These are phyloP conservation scores for Kodamaea derodonti DNA, from an alignment of 1,139 yeast species.

Conservation along the genomic window DNA sequence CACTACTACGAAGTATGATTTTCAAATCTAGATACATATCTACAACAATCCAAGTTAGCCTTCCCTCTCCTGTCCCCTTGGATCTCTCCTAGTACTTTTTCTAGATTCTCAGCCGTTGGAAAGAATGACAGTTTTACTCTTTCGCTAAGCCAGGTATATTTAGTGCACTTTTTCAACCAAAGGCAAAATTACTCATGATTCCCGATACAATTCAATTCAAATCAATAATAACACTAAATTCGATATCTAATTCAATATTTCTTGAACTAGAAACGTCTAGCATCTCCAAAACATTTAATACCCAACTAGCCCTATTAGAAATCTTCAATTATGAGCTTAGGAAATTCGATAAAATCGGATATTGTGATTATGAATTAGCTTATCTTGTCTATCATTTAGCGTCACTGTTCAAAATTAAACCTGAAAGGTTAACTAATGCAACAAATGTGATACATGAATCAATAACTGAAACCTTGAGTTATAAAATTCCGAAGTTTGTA, in stretches of 20 bases:
- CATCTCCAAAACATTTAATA: conserved; percentile 18
- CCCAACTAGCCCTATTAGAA: conserved; percentile 33
- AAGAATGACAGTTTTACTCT: no score
- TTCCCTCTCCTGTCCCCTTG: no score
- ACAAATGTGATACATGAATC: conserved; percentile 17
- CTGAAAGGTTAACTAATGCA: conserved; percentile 10
- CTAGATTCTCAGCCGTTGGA: no score
- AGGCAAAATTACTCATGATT: not conserved
- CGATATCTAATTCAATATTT: conserved; percentile 4
- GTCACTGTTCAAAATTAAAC: conserved; percentile 13
- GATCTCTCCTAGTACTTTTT: no score
- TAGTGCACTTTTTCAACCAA: no score
- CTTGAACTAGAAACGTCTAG: not conserved
- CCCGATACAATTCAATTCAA: conserved; percentile 3
- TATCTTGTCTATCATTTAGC: conserved; percentile 24
- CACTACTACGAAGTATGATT: no score
- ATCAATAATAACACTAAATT: conserved; percentile 6
- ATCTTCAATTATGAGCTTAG: conserved; percentile 30
- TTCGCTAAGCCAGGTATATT: no score
- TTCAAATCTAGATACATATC: no score
- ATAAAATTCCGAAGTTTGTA: conserved; percentile 14
- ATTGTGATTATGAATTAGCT: conserved; percentile 40
- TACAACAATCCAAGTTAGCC: no score
- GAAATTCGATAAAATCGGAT: conserved; percentile 23
- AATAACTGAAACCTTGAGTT: conserved; percentile 21